Evolutionary conservation across 2,329 filamentous ascomycete species (phyloP).

Genomic region (Amylocarpus encephaloides): DNA sequence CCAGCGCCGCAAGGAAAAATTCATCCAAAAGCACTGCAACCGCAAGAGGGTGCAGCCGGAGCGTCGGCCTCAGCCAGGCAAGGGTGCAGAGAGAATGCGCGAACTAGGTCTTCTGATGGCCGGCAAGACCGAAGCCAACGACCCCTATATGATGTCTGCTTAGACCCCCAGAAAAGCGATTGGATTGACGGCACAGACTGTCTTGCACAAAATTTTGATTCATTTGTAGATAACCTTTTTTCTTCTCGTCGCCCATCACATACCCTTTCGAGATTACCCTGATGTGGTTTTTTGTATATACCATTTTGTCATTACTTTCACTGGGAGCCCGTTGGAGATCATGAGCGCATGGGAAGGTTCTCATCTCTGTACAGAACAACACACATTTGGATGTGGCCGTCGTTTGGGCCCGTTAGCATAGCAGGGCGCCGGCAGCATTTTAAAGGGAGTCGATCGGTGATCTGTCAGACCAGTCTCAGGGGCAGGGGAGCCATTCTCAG

Average conservation of each 20-base stretch:
- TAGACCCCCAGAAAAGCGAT: slow-evolving; percentile 32
- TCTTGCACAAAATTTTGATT: slow-evolving; percentile 12
- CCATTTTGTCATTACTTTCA: slow-evolving; percentile 11
- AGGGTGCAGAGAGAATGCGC: slow-evolving; percentile 88
- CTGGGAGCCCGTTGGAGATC: slow-evolving; percentile 11
- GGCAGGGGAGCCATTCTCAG: background rate
- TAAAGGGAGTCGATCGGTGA: slow-evolving; percentile 2
- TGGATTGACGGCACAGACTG: slow-evolving; percentile 12
- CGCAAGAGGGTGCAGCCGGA: slow-evolving; percentile 61
- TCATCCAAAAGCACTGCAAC: slow-evolving; percentile 82
- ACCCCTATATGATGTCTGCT: slow-evolving; percentile 66
- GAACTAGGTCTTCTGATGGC: slow-evolving; percentile 86
- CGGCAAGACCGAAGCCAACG: slow-evolving; percentile 62
- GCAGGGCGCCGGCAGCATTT: slow-evolving; percentile 26
- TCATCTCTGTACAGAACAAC: slow-evolving; percentile 17
- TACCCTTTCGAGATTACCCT: slow-evolving; percentile 5
- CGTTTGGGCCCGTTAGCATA: slow-evolving; percentile 17
- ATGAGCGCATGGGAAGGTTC: slow-evolving; percentile 9
- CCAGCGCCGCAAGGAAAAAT: slow-evolving; percentile 87
- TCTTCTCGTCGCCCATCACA: slow-evolving; percentile 10
- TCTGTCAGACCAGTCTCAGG: background rate
- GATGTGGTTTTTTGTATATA: slow-evolving; percentile 14
- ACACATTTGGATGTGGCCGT: slow-evolving; percentile 15
- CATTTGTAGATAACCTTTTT: slow-evolving; percentile 20
- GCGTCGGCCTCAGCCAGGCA: slow-evolving; percentile 68